Percentiles rank a stretch among this genome's conserved stretches.
Conservation (phyloP, 2,329 filamentous ascomycete species). For the Penicillium sp. region DNA sequence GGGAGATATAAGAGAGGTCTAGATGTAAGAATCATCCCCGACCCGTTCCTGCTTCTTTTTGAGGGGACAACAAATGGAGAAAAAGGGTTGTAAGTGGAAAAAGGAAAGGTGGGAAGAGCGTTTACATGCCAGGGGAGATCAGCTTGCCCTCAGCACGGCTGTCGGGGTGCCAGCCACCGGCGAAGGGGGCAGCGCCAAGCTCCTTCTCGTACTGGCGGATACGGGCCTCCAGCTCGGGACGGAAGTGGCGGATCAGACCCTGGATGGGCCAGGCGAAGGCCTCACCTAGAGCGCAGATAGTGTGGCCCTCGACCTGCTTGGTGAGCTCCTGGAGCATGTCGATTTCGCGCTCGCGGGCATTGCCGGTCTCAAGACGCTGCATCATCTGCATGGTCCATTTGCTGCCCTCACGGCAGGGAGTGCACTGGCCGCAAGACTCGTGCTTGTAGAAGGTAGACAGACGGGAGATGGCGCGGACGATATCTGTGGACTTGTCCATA, state of each 20-base stretch:
- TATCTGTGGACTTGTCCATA: slow-evolving; percentile 97
- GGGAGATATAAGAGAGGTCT: slow-evolving; percentile 19
- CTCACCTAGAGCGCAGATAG: slow-evolving; percentile 95
- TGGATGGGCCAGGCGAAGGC: slow-evolving; percentile 98
- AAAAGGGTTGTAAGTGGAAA: slow-evolving; percentile 5
- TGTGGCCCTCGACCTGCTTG: slow-evolving; percentile 99
- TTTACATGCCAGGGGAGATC: slow-evolving; percentile 85
- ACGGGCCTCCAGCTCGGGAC: slow-evolving; percentile 88
- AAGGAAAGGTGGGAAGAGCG: slow-evolving; percentile 28
- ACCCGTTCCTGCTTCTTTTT: slow-evolving; percentile 21
- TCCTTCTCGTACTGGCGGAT: slow-evolving; percentile 76
- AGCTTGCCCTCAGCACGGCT: slow-evolving; percentile 74
- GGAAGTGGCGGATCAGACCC: slow-evolving; percentile 96
- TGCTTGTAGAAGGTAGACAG: slow-evolving; percentile 97
- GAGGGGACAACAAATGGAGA: slow-evolving; percentile 10
- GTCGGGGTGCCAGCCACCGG: slow-evolving; percentile 82
- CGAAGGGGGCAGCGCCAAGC: slow-evolving; percentile 70
- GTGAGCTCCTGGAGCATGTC: slow-evolving; percentile 99
- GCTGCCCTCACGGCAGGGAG: slow-evolving; percentile 96
- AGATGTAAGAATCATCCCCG: slow-evolving; percentile 12
- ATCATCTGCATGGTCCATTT: slow-evolving; percentile 99
- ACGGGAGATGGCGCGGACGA: slow-evolving; percentile 88
- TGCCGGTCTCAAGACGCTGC: slow-evolving; percentile 89
- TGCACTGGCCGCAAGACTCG: slow-evolving; percentile 97
- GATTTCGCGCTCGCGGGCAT: slow-evolving; percentile 86